phyloP scores from a whole-genome alignment of 345 rosid species.

The Tarenaya hassleriana region DNA sequence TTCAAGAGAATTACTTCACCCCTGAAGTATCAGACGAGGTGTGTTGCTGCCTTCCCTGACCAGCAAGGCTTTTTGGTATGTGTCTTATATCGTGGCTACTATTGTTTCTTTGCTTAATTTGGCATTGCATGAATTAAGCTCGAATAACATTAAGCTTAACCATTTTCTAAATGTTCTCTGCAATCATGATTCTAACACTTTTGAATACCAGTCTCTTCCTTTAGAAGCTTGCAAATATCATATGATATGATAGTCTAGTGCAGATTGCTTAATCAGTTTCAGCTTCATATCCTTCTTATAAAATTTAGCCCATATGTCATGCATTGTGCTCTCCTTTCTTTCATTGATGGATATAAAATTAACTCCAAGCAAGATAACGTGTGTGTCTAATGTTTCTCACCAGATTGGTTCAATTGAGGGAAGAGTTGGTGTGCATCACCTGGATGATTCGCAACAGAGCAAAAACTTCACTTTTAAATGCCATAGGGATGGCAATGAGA shows the following conservation, averaged over 20 bases:
- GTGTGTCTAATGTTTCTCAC: conserved; percentile 8
- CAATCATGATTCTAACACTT: too few relatives aligned
- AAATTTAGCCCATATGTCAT: too few relatives aligned
- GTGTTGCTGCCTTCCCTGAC: conserved; percentile 96
- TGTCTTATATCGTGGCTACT: neutral
- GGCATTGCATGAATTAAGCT: conserved; percentile 7
- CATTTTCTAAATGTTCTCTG: too few relatives aligned
- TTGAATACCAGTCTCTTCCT: neutral
- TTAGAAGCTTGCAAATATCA: neutral
- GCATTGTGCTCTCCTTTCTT: too few relatives aligned
- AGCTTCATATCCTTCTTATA: neutral
- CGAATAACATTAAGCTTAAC: conserved; percentile 5
- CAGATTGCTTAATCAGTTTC: neutral
- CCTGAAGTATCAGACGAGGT: conserved; percentile 91
- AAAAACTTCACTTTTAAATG: conserved; percentile 98
- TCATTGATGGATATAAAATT: too few relatives aligned
- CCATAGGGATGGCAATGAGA: conserved; percentile 86
- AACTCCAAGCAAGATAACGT: too few relatives aligned
- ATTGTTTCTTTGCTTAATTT: conserved; percentile 2
- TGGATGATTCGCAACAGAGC: conserved; percentile 72
- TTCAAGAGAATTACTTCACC: conserved; percentile 87
- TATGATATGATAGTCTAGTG: neutral
- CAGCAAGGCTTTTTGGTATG: conserved; percentile 97
- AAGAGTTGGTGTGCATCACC: conserved; percentile 93
- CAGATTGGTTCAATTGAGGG: conserved; percentile 99